Base-by-base conservation (phyloP, 371 early-diverging fungal species). In the Mucor circinelloides region DNA sequence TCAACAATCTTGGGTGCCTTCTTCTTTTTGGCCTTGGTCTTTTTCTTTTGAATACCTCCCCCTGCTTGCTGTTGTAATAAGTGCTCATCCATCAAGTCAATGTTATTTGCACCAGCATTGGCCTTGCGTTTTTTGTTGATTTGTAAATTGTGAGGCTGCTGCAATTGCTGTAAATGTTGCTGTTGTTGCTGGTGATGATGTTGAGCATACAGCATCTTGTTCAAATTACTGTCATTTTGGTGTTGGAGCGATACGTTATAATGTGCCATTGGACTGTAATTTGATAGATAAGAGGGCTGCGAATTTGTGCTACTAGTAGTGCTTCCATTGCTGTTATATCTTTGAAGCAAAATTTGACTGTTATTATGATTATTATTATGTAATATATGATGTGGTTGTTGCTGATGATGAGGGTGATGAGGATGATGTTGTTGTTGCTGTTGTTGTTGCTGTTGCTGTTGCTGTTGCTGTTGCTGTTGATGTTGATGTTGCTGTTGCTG, bases 281-380 rank as follows among this genome's bases (percentile, higher is more conserved):
- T 58, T 27, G 58, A 31, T 52, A 58, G 58, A 63, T 36, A 63
- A 58, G 68, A 61, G 0, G 69, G 63, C 25, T 63, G 68, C 46
- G 68, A 62, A 40, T 68, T 63, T 30, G 63, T 58, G 21, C 63
- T 69, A 42, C 57, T 60, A 21, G 62, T 63, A 4, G 63, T 64
- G n/a, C 59, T 67, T 30, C 38, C 46, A 27, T 63, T 71, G 46
- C 63, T 67, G 28, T 71, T 71, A 21, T 62, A 67, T 71, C 71
- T 63, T 21, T 66, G 67, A 55, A 67, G 63, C 42, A 70, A 34
- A 8, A 70, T 61, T 30, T 60, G 58, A 30, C 55, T 64, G 46
- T 59, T 50, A 40, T 23, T 50, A 40, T 56, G 58, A 46, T 48
- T 48, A 30, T 34, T 61, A 48, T 21, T 42, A 25, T 21, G 61